A percentile compares a stretch with the other conserved stretches of the same genome.
Conservation (phyloP, 2,329 filamentous ascomycete species). For the Didymella lethalis region DNA sequence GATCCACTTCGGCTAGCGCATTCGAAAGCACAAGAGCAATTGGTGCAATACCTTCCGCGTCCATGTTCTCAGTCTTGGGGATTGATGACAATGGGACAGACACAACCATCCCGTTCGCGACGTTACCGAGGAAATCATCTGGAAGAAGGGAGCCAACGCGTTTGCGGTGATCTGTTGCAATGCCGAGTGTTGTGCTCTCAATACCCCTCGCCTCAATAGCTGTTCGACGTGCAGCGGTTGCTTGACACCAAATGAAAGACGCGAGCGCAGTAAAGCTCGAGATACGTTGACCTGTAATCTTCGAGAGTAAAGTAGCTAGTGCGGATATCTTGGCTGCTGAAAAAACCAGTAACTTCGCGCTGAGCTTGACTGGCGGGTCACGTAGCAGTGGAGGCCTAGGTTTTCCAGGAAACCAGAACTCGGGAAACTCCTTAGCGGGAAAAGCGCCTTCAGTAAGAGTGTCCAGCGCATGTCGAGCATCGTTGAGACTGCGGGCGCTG, state of each 20-base stretch:
- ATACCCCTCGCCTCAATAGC: conserved; percentile 4
- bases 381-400: neutral
- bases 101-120: conserved; percentile 16
- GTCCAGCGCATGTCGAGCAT: conserved; percentile 4
- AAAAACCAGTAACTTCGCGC: conserved; percentile 8
- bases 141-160: conserved; percentile 4
- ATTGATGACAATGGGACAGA: conserved; percentile 2
- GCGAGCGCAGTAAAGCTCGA: conserved; percentile 30
- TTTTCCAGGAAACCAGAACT: conserved; percentile 1
- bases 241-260: conserved; percentile 31
- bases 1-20: neutral
- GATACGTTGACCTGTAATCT: conserved; percentile 2
- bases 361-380: neutral
- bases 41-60: neutral
- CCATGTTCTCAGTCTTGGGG: neutral
- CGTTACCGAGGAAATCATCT: conserved; percentile 20
- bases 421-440: neutral
- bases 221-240: conserved; percentile 26
- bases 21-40: conserved; percentile 4
- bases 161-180: conserved; percentile 18
- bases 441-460: neutral
- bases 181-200: conserved; percentile 23
- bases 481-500: neutral
- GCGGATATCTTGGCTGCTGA: neutral
- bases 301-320: conserved; percentile 2